Evolutionary conservation across 2,329 filamentous ascomycete species (phyloP), one percentile per base, ranked within the genome.

Genomic region (Capronia coronata): DNA sequence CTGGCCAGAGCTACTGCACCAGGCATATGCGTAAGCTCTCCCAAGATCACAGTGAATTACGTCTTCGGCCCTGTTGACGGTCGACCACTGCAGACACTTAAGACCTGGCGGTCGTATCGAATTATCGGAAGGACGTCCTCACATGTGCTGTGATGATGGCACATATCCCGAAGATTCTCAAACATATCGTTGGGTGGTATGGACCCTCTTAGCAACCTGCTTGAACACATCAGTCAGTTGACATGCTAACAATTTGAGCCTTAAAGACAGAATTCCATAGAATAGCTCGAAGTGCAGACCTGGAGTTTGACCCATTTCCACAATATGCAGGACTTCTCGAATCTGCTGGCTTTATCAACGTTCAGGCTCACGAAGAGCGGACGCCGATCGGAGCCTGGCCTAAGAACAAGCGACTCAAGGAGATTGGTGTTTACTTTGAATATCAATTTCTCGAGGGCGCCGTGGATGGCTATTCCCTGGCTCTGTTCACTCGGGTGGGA

Each of bases 371-470:
- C 19, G 8, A n/a, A 5, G 11, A n/a, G 4, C 6, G 11, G 10
- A n/a, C 8, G 8, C 38, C 38, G 13, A 25, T 41, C n/a, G 38
- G 38, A 3, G 3, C 19, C 10, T 41, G 38, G 38, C 19, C 38
- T 21, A 41, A 41, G 13, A 21, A 41, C 13, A 8, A 5, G 3
- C 6, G 13, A 8, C 13, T 41, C 3, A 41, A 41, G n/a, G 38
- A 41, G 22, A 22, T 41, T n/a, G 38, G 38, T 4, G 19, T 10
- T 9, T 41, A 25, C 21, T 44, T 44, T 27, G 25, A 44, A 21
- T 27, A 34, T 34, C 42, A 44, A 16, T 44, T 44, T 16, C 29
- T 44, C 19, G 42, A 44, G 22, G 42, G 42, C 18, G 42, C 42
- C 29, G 42, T 44, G 5, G 42, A 44, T 21, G 25, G 25, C 7